Conservation (phyloP, 2,329 filamentous ascomycete species). For the Colletotrichum gloeosporioides region DNA sequence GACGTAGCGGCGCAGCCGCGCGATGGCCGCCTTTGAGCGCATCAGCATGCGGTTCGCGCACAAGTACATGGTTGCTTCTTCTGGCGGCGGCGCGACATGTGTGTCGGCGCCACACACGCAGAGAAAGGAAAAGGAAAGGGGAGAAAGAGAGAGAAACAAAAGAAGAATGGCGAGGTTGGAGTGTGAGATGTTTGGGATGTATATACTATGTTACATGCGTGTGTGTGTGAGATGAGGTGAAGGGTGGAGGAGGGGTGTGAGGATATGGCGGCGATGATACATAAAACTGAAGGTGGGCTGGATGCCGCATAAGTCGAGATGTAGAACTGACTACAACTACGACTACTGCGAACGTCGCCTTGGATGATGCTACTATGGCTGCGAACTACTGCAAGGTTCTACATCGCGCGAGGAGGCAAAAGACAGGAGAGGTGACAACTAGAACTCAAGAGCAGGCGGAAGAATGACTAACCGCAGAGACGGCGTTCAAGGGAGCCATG, state of each 20-base stretch:
- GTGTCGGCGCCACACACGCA: neutral
- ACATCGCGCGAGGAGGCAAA: neutral
- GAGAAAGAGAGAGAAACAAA: neutral
- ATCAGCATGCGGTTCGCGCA: conserved; percentile 22
- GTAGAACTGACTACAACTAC: neutral
- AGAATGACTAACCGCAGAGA: conserved; percentile 55
- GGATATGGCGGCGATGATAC: neutral
- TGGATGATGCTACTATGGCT: neutral
- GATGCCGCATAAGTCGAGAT: neutral
- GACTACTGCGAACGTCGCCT: neutral
- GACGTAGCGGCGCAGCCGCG: conserved; percentile 64
- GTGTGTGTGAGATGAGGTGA: neutral
- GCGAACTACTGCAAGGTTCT: neutral
- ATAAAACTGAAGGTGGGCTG: neutral
- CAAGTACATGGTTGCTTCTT: conserved; percentile 18
- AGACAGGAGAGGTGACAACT: neutral
- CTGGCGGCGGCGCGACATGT: neutral
- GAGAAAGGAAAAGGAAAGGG: neutral
- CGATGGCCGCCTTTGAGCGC: conserved; percentile 57
- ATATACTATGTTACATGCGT: neutral
- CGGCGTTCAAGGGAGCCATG: conserved; percentile 61
- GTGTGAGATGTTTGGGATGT: neutral
- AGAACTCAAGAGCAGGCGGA: neutral
- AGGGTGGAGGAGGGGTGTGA: neutral
- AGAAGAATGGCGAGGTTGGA: neutral